Conservation (phyloP, 2,329 filamentous ascomycete genomes). For the Ascochyta clinopodiicola region DNA sequence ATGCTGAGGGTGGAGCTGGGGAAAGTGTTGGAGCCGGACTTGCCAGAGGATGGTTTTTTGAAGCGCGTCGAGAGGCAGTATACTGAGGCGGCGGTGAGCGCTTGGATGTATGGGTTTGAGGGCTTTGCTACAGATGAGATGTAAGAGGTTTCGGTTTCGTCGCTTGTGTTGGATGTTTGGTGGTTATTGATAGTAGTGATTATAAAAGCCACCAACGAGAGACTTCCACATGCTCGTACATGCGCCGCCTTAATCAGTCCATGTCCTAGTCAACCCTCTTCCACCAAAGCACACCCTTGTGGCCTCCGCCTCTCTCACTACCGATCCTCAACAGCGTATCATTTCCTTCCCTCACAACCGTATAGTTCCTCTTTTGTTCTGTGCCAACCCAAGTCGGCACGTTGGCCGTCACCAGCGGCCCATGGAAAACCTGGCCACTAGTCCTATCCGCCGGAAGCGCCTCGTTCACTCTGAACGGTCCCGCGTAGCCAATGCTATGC, state of each 20-base stretch:
- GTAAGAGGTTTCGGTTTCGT: background rate
- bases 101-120: background rate
- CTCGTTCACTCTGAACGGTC: conserved; percentile 26
- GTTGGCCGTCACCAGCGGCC: conserved; percentile 34
- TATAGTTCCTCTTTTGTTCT: conserved; percentile 33
- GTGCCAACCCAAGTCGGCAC: conserved; percentile 34
- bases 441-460: conserved; percentile 24
- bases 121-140: background rate
- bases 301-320: conserved; percentile 31
- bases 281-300: conserved; percentile 34
- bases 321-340: conserved; percentile 30
- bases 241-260: no score
- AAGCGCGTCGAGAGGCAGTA: background rate
- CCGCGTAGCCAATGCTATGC: conserved; percentile 38
- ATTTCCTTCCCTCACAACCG: conserved; percentile 24
- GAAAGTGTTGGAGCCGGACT: conserved; percentile 1
- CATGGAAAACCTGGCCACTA: conserved; percentile 35
- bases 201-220: no score
- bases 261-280: conserved; percentile 22
- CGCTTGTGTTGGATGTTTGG: background rate
- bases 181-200: no score
- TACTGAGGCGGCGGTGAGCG: background rate
- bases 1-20: background rate
- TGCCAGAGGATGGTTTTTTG: background rate
- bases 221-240: no score